Percentiles rank a stretch among this genome's conserved stretches.
phyloP scores from a whole-genome alignment of 805 yeast genomes.

The Metschnikowia similis region DNA sequence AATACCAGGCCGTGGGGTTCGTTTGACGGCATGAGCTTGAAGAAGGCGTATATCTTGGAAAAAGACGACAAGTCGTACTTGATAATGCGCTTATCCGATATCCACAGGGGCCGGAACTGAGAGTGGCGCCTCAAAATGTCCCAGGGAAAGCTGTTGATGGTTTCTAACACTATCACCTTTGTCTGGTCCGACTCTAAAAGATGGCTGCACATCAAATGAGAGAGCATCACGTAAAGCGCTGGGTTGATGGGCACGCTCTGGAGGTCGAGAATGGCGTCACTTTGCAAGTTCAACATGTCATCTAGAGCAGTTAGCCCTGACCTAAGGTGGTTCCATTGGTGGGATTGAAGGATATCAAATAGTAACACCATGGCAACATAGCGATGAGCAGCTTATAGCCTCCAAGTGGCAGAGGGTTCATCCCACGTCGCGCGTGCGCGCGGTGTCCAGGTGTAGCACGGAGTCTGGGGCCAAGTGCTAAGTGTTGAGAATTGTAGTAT shows the following conservation, averaged over 20 bases:
- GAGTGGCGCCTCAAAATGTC: slow-evolving; percentile 19
- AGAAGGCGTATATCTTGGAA: slow-evolving; percentile 22
- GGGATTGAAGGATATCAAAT: slow-evolving; percentile 25
- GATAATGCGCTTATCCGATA: slow-evolving; percentile 7
- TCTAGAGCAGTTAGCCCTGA: slow-evolving; percentile 30
- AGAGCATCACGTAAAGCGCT: slow-evolving; percentile 19
- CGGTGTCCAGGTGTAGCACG: neutral
- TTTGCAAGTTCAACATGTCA: slow-evolving; percentile 17
- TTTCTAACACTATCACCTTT: slow-evolving; percentile 28
- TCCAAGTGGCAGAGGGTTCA: neutral
- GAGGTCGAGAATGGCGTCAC: slow-evolving; percentile 30
- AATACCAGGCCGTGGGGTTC: slow-evolving; percentile 14
- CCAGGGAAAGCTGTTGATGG: slow-evolving; percentile 29
- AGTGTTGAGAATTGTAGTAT: too few relatives aligned
- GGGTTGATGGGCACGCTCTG: slow-evolving; percentile 34
- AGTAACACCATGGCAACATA: slow-evolving; percentile 27
- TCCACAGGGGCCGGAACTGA: slow-evolving; percentile 21
- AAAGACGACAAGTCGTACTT: slow-evolving; percentile 24
- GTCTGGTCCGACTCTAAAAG: slow-evolving; percentile 14
- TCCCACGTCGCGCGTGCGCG: neutral
- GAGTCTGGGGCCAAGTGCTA: neutral
- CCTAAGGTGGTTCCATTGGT: slow-evolving; percentile 22
- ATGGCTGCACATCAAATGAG: slow-evolving; percentile 27
- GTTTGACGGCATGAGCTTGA: slow-evolving; percentile 13
- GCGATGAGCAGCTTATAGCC: neutral